Conservation (phyloP, 2,329 filamentous ascomycete species). For the Orbilia quercus region DNA sequence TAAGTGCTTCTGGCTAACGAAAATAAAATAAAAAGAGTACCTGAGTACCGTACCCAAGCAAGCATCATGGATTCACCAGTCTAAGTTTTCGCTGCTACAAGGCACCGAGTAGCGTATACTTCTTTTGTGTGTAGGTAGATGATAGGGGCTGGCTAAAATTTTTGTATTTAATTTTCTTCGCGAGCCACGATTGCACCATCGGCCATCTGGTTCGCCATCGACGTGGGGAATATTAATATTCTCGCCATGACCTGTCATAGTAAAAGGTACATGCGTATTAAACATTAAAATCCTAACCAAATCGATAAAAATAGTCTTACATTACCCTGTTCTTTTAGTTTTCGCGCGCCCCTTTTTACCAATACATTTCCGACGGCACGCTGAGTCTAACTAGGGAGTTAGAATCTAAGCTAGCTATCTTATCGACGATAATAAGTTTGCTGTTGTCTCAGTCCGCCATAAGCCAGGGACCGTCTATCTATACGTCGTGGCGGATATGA, state of each 20-base stretch:
- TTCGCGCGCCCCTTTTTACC: no score
- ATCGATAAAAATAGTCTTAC: no score
- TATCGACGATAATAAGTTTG: constrained; percentile 16
- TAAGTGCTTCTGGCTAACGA: constrained; percentile 15
- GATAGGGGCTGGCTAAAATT: constrained; percentile 51
- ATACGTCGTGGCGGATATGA: constrained; percentile 8
- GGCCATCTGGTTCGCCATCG: constrained; percentile 18
- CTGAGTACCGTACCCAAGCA: constrained; percentile 44
- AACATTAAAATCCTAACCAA: no score
- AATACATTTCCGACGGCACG: constrained; percentile 37
- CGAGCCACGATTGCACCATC: constrained; percentile 45
- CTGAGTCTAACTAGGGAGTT: no score
- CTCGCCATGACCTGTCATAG: no score
- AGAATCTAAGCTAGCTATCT: constrained; percentile 28
- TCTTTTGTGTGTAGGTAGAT: constrained; percentile 20
- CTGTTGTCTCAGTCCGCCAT: constrained; percentile 29
- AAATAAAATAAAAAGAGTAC: no score
- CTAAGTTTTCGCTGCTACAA: no score
- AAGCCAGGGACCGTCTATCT: background rate
- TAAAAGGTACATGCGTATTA: no score
- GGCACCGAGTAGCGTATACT: constrained; percentile 34
- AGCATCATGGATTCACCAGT: constrained; percentile 54
- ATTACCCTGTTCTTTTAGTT: no score
- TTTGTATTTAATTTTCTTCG: no score
- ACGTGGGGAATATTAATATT: background rate